Evolutionary conservation across 768 basidiomycete species (phyloP).

Genomic region (Mycena filopes): DNA sequence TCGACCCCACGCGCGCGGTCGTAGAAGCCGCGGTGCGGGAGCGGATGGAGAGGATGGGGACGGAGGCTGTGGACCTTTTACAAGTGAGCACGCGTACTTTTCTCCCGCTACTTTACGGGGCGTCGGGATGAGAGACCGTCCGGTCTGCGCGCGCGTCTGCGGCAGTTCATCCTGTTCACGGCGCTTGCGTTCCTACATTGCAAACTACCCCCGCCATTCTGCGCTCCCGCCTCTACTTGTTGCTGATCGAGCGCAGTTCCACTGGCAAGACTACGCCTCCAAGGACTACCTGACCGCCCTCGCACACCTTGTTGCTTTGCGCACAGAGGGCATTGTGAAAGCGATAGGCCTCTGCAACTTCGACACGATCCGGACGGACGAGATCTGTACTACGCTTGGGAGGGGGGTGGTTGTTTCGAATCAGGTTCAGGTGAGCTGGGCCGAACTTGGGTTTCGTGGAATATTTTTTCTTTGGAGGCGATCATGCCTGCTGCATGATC

Average conservation of each 20-base stretch:
- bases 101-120: too few species aligned
- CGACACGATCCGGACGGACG: slow-evolving; percentile 76
- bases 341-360: slow-evolving; percentile 86
- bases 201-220: too few species aligned
- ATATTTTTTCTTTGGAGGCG: too few species aligned
- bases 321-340: slow-evolving; percentile 65
- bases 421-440: slow-evolving; percentile 74
- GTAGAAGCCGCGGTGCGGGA: slow-evolving; percentile 75
- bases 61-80: slow-evolving; percentile 70
- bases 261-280: slow-evolving; percentile 79
- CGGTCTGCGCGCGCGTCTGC: too few species aligned
- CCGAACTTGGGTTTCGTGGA: neutral
- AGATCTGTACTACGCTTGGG: slow-evolving; percentile 79
- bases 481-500: too few species aligned
- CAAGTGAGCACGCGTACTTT: slow-evolving; percentile 48
- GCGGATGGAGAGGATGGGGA: slow-evolving; percentile 74
- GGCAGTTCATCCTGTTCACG: too few species aligned
- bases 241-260: slow-evolving; percentile 77
- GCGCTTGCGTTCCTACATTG: too few species aligned
- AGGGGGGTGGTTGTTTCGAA: slow-evolving; percentile 80
- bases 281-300: slow-evolving; percentile 53
- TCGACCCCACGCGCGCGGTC: slow-evolving; percentile 58
- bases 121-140: too few species aligned
- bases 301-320: slow-evolving; percentile 66
- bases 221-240: too few species aligned